Base-by-base conservation (phyloP, 2,329 filamentous ascomycete genomes). In the Hypoxylon sp. region DNA sequence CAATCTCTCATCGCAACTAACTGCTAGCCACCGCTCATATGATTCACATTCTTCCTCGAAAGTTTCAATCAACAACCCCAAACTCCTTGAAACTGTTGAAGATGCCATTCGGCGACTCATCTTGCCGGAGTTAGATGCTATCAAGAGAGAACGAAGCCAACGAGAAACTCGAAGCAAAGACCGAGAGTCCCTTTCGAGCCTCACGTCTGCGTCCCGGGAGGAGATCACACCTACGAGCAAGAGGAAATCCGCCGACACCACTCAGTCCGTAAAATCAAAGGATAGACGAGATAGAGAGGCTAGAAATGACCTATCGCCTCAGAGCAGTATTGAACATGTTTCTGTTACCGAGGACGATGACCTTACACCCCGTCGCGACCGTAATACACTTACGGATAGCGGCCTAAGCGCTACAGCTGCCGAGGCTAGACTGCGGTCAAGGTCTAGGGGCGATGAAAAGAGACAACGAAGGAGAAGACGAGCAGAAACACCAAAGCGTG, bases 21-120 rank as follows among this genome's bases (percentile, higher is more conserved):
- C 85, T 6, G 81, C 84, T 35, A 88, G 84, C 76, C 86, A 89
- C 72, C 85, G 85, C 50, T 89, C 87, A 0, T 79, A 84, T 64
- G 86, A 88, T 71, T 83, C 86, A 68, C 83, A 87, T 76, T 87
- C 86, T 25, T 89, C 87, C 30, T 83, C 82, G 22, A 81, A 82
- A 25, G 93, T 93, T 2, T 95, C 93, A 0, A 93, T 97, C 78
- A 97, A 97, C 81, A 97, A 98, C 76, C 95, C 95, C 0, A 96
- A 94, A 77, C 83, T 98, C 1, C 86, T 98, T 1, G 93, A 96
- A 76, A 96, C 94, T 0, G 95, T 98, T 2, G 95, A 98, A 81
- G 94, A 97, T 81, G 94, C 94, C 13, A 97, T 98, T 76, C 91
- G 94, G 70, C 89, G 94, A 54, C 85, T 97, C 55, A 97, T 98